Conservation (phyloP, 2,329 filamentous ascomycete genomes). For the Exophiala dermatitidis region DNA sequence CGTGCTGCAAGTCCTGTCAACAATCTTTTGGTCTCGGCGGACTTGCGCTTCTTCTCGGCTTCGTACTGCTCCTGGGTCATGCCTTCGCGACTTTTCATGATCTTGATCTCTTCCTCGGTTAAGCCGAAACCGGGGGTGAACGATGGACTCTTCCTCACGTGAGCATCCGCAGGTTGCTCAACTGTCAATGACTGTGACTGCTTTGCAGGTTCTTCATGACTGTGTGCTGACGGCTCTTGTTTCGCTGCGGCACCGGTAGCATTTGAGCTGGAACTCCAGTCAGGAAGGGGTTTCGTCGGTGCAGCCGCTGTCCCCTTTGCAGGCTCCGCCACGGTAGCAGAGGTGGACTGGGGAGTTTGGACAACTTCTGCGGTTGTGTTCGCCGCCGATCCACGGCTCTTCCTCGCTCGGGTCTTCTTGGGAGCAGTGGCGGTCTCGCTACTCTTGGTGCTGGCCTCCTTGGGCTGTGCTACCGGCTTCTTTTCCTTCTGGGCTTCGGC, state of each 20-base stretch:
- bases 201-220: background rate
- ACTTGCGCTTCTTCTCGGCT: constrained; percentile 16
- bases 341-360: background rate
- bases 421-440: background rate
- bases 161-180: background rate
- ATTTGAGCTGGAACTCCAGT: constrained; percentile 7
- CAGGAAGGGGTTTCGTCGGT: constrained; percentile 6
- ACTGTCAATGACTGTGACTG: background rate
- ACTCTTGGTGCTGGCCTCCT: background rate
- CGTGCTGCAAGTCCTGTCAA: constrained; percentile 3
- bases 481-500: background rate
- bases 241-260: too few relatives aligned
- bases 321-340: background rate
- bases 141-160: constrained; percentile 12
- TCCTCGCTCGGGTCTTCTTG: constrained; percentile 1
- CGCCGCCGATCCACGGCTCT: background rate
- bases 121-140: constrained; percentile 4
- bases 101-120: constrained; percentile 21
- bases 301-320: background rate
- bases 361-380: background rate
- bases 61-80: constrained; percentile 21
- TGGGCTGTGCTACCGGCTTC: background rate
- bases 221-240: background rate
- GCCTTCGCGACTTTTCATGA: constrained; percentile 16
- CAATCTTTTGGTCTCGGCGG: constrained; percentile 1